phyloP scores from a whole-genome alignment of 176 grass and related monocot genomes.

The Guadua angustifolia region DNA sequence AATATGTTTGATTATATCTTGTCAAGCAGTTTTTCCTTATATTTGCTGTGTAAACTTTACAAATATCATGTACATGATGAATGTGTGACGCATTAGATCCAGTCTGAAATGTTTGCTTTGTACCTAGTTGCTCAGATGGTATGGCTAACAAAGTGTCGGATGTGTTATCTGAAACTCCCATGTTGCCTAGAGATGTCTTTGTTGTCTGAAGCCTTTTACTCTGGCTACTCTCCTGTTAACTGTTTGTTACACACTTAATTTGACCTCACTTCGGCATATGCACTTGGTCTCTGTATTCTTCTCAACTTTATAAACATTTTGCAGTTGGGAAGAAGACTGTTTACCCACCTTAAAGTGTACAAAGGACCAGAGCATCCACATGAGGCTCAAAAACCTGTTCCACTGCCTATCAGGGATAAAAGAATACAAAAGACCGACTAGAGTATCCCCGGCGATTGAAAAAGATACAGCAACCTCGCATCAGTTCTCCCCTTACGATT shows the following conservation, averaged over 20 bases:
- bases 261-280: background rate
- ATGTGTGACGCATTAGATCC: background rate
- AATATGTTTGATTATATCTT: constrained; percentile 13
- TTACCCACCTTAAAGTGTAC: constrained; percentile 98
- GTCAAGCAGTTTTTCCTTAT: background rate
- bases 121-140: background rate
- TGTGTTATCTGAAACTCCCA: background rate
- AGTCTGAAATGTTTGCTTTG: background rate
- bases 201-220: background rate
- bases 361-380: constrained; percentile 92
- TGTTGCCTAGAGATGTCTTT: background rate
- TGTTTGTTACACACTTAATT: background rate
- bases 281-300: background rate
- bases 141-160: background rate
- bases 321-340: constrained; percentile 89
- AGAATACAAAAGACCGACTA: constrained; percentile 66
- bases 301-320: constrained; percentile 27
- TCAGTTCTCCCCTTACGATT: background rate
- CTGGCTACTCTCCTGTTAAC: background rate
- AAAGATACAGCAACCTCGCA: constrained; percentile 24
- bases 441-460: constrained; percentile 15
- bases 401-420: constrained; percentile 86
- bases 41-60: background rate
- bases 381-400: constrained; percentile 78
- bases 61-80: background rate